Base-by-base conservation (phyloP, 2,329 filamentous ascomycete species). In the Monosporascus sp. region DNA sequence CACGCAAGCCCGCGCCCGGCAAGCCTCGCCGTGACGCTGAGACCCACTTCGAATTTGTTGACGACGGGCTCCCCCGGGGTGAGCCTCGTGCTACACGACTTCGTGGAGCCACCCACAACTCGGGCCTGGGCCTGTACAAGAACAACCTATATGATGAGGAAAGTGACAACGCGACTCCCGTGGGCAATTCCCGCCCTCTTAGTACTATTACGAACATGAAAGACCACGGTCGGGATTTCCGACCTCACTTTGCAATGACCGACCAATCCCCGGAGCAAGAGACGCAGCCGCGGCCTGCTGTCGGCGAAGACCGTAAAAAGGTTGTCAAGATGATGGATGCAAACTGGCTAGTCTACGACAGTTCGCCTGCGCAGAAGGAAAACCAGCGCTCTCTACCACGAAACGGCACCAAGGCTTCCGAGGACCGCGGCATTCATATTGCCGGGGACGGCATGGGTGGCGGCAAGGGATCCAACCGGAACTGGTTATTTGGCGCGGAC, bases 41-140 rank as follows among this genome's bases (percentile, higher is more conserved):
- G 65, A 74, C 84, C 1, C 90, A 97, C 70, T 97, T 96, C 65
- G 85, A 94, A 56, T 81, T 97, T 63, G 77, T 82, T 51, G 92
- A 97, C 66, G 85, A 92, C 52, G 84, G 82, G 48, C 80, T 80
- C 37, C 81, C 82, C 48, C 72, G 76, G 17, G 77, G 74, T 7
- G 75, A 79, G 51, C 72, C 74, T 44, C 76, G 76, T 49, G 65
- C 71, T 49, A 71, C 70, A 48, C 74, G 75, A 48, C 77, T 76
- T 50, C 78, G 76, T 52, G 82, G 81, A 45, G 70, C 76, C n/a
- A 77, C 72, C 38, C 79, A 84, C 53, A 90, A 90, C 70, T 83
- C 82, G 52, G 86, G 86, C 6, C 74, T 87, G 44, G 79, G 81
- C 27, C 76, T 96, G 45, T 96, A 96, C 74, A 80, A 90, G 64